Evolutionary conservation across 2,329 filamentous ascomycete species (phyloP).

Genomic region (Neonectria punicea): DNA sequence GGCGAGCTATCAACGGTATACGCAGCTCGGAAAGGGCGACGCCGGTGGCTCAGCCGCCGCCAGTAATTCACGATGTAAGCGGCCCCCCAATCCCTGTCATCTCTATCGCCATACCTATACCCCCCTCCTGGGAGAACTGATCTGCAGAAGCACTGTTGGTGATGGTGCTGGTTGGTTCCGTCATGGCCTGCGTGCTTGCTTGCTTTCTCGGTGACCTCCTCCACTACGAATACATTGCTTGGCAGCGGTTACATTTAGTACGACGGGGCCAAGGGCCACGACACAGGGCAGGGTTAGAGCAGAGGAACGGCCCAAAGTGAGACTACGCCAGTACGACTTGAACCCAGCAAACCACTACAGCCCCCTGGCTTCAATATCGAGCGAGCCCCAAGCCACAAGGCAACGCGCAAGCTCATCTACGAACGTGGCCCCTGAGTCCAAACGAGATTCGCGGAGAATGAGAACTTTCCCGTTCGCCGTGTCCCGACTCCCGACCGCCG

Average conservation of each 20-base stretch:
- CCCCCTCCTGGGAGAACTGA: slow-evolving; percentile 36
- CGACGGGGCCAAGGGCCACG: background rate
- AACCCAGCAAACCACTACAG: slow-evolving; percentile 5
- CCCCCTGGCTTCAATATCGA: slow-evolving; percentile 28
- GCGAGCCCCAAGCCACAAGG: slow-evolving; percentile 25
- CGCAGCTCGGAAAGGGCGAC: slow-evolving; percentile 40
- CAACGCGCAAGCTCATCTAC: slow-evolving; percentile 31
- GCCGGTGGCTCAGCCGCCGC: slow-evolving; percentile 37
- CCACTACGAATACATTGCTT: slow-evolving; percentile 12
- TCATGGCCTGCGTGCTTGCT: slow-evolving; percentile 19
- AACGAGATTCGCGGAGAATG: background rate
- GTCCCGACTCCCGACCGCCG: background rate
- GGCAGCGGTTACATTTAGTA: slow-evolving; percentile 1
- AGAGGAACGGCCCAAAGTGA: slow-evolving; percentile 4
- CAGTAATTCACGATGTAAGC: slow-evolving; percentile 37
- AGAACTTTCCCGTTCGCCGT: background rate
- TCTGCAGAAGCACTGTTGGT: slow-evolving; percentile 35
- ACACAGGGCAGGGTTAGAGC: slow-evolving; percentile 1
- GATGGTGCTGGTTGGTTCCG: slow-evolving; percentile 16
- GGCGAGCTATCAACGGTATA: slow-evolving; percentile 44
- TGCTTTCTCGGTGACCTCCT: slow-evolving; percentile 29
- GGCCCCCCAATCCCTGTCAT: slow-evolving; percentile 28
- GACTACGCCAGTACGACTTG: slow-evolving; percentile 11
- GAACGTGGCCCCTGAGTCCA: slow-evolving; percentile 17
- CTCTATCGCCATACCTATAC: slow-evolving; percentile 6